Conservation (phyloP, 2,329 filamentous ascomycete genomes). For the Teratosphaeria viscida region DNA sequence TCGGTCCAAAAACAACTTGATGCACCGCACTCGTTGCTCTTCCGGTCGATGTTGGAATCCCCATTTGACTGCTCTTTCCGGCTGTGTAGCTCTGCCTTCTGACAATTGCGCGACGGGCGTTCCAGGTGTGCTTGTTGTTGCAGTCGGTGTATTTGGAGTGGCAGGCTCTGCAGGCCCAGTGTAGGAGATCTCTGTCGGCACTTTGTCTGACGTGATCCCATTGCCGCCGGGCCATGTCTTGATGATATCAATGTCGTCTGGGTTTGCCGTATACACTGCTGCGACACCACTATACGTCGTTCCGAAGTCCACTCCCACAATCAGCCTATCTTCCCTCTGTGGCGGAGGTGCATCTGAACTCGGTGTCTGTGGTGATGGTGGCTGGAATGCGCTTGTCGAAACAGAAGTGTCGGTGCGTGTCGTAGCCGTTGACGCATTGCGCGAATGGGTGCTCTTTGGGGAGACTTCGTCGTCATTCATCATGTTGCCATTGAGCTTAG, state of each 20-base stretch:
- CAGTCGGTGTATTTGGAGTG: neutral
- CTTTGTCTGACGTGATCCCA: slow-evolving; percentile 80
- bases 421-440: neutral
- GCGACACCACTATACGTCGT: slow-evolving; percentile 72
- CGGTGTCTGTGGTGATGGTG: neutral
- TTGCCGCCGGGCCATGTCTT: slow-evolving; percentile 76
- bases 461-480: neutral
- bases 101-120: neutral
- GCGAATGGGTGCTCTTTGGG: neutral
- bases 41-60: slow-evolving; percentile 75
- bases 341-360: slow-evolving; percentile 1
- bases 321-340: slow-evolving; percentile 46
- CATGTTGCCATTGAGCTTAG: neutral
- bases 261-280: slow-evolving; percentile 37
- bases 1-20: slow-evolving; percentile 75
- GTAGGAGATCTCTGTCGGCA: slow-evolving; percentile 65
- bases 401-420: neutral
- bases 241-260: slow-evolving; percentile 73
- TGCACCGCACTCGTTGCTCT: slow-evolving; percentile 64
- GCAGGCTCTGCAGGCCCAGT: neutral
- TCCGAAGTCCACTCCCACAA: slow-evolving; percentile 73
- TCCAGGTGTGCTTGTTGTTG: neutral
- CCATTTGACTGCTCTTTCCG: slow-evolving; percentile 49
- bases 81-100: slow-evolving; percentile 16
- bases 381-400: neutral